A percentile compares a stretch with the other conserved stretches of the same genome.
These are phyloP conservation scores for Trichoderma hamatum DNA, from an alignment of 2,329 filamentous ascomycete species.

Conservation along the genomic window DNA sequence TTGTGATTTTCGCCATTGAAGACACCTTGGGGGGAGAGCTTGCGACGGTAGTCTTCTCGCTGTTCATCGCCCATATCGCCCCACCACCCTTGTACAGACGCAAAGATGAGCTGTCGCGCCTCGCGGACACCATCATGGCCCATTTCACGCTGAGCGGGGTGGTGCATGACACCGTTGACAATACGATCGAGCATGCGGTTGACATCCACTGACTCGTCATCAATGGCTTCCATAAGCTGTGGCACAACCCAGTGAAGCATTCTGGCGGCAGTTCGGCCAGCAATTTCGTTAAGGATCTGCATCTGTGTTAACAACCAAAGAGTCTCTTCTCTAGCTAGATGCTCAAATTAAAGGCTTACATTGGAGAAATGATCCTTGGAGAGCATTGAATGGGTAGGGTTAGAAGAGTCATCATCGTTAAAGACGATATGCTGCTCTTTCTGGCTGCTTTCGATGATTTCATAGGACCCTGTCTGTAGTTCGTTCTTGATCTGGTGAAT, in stretches of 20 bases:
- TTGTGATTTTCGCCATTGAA: constrained; percentile 80
- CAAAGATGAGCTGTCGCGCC: constrained; percentile 76
- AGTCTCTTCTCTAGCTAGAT: neutral
- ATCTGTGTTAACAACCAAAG: neutral
- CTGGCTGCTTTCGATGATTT: constrained; percentile 84
- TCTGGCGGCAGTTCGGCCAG: constrained; percentile 77
- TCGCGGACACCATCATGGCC: constrained; percentile 72
- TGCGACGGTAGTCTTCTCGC: constrained; percentile 68
- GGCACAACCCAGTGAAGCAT: constrained; percentile 85
- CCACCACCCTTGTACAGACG: constrained; percentile 86
- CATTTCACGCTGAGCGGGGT: constrained; percentile 75
- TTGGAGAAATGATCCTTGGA: constrained; percentile 96
- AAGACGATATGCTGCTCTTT: constrained; percentile 88
- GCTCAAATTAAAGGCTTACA: constrained; percentile 45
- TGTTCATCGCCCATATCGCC: constrained; percentile 62
- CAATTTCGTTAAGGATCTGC: constrained; percentile 80
- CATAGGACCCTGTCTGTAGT: constrained; percentile 79
- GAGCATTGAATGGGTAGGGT: constrained; percentile 94
- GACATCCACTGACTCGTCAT: constrained; percentile 72
- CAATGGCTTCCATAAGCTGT: constrained; percentile 85
- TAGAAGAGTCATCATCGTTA: constrained; percentile 71
- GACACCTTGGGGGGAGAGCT: constrained; percentile 79
- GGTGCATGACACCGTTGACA: constrained; percentile 81
- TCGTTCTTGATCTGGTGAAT: constrained; percentile 86
- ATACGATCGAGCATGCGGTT: constrained; percentile 74